A percentile compares a stretch with the other conserved stretches of the same genome.
Conservation (phyloP, 148 eudicot species). For the Diospyros lotus region DNA sequence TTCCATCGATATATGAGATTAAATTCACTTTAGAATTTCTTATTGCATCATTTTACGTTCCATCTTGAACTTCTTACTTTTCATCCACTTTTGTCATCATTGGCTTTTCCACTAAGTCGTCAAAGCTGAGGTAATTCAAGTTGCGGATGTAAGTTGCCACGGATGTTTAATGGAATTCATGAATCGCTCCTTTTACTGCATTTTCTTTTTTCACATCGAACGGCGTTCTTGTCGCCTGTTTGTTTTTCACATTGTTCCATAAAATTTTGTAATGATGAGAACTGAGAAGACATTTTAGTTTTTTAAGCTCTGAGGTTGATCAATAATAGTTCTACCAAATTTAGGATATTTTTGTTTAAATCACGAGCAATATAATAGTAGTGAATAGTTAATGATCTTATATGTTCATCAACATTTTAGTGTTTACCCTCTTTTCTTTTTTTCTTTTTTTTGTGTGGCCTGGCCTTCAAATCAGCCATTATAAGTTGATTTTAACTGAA, state of each 20-base stretch:
- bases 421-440: background rate
- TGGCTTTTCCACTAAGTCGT: too few species aligned
- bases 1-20: background rate
- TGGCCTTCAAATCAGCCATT: background rate
- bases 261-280: background rate
- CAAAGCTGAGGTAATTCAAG: too few species aligned
- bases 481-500: background rate
- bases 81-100: background rate
- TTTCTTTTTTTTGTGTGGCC: background rate
- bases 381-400: background rate
- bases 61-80: background rate
- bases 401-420: background rate
- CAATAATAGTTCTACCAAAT: background rate
- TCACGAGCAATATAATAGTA: background rate
- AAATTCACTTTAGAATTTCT: background rate
- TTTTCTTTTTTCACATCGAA: background rate
- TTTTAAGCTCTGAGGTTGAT: background rate
- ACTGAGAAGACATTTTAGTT: background rate
- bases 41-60: background rate
- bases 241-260: background rate
- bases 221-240: too few species aligned
- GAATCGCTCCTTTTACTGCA: background rate
- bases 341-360: background rate
- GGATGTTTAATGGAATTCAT: too few species aligned
- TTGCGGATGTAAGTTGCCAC: too few species aligned